Evolutionary conservation across 352 stramenopile species (phyloP).

Genomic region (Peronosclerospora sorghi): DNA sequence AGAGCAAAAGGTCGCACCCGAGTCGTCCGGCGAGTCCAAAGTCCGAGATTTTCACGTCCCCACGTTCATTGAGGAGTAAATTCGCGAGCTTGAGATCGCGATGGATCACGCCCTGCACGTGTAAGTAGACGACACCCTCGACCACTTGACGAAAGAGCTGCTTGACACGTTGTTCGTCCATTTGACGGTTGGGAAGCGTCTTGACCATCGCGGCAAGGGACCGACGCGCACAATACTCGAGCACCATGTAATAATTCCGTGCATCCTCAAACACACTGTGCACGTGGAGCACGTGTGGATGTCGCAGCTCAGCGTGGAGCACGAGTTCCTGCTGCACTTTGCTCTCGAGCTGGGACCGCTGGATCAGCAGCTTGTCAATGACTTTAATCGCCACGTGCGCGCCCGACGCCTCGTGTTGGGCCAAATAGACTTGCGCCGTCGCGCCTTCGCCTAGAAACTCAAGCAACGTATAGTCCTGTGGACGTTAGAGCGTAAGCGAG

Average conservation of each 20-base stretch:
- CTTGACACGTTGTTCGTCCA: conserved; percentile 40
- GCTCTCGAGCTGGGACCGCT: conserved; percentile 43
- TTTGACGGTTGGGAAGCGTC: conserved; percentile 14
- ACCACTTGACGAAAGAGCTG: conserved; percentile 46
- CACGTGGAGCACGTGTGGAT: conserved; percentile 49
- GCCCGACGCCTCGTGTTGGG: conserved; percentile 26
- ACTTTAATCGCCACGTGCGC: conserved; percentile 65
- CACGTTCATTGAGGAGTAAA: conserved; percentile 39
- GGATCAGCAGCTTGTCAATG: conserved; percentile 66
- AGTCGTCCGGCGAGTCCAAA: conserved; percentile 58
- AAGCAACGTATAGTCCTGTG: conserved; percentile 52
- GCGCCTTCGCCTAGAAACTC: conserved; percentile 70
- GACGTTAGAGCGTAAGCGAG: too few relatives aligned
- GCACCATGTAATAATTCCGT: conserved; percentile 65
- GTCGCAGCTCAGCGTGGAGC: conserved; percentile 45
- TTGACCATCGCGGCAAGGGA: conserved; percentile 41
- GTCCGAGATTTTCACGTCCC: conserved; percentile 58
- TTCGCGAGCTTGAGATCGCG: conserved; percentile 74
- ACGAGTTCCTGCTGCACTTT: conserved; percentile 61
- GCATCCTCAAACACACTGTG: conserved; percentile 61
- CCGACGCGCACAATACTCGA: conserved; percentile 47
- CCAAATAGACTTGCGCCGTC: conserved; percentile 70
- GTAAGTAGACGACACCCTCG: conserved; percentile 43
- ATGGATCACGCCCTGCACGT: conserved; percentile 54
- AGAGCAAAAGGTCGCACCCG: too few relatives aligned